Base-by-base conservation (phyloP, 805 yeast genomes). In the Saccharomycopsis malanga region DNA sequence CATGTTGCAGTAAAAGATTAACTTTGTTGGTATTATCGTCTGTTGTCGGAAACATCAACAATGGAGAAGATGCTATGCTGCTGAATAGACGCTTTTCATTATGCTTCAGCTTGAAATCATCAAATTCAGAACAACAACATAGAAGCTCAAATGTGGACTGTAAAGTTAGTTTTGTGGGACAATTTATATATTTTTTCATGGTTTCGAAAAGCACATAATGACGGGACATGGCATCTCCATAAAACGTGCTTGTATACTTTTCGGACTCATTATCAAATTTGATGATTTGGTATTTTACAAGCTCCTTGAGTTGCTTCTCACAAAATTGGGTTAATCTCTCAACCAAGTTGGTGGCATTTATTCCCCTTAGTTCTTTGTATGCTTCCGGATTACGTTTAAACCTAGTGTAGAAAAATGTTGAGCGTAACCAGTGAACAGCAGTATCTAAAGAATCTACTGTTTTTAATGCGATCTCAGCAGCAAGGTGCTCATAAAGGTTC, bases 321-420 rank as follows among this genome's bases (percentile, higher is more conserved):
- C 69, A 66, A 49, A 69, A 68, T n/a, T 46, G 52, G 38, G 53
- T 48, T 9, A 73, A 53, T 24, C 63, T 61, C 3, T 52, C 51
- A 36, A 69, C 71, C 27, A 58, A 50, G 46, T 61, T 60, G 3
- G 22, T 21, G 2, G 44, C 37, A 15, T 42, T 34, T 17, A 20
- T 20, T 18, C 32, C 44, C 35, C 18, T 18, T 18, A 57, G 58
- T n/a, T 63, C 60, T 39, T 60, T 58, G 53, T 74, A 75, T 14
- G 67, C 65, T 0, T 58, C 41, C 3, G 77, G 74, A 49, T 70
- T 70, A 36, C 62, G 56, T 15, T 52, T 51, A 44, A 60, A 68
- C 44, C 81, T 58, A 2, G 71, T 67, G 53, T 72, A 76, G 42
- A 76, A 71, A 54, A 70, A 77, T 0, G 81, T 76, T 9, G 67